Evolutionary conservation across 495 filamentous ascomycete genomes (phyloP).

Genomic region (Neurospora sp.): DNA sequence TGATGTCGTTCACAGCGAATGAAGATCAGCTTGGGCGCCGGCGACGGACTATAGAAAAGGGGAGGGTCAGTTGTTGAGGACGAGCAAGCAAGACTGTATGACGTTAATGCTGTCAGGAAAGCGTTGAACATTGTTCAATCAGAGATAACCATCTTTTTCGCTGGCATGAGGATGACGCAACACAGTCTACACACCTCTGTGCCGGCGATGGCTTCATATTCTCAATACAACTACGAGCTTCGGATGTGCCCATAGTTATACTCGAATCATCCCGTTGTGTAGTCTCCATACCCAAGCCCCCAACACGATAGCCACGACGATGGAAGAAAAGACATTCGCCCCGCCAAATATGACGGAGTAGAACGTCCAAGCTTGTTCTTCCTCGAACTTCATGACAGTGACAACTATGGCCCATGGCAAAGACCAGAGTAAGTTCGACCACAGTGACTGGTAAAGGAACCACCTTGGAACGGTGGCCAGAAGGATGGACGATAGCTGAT

Average conservation of each 20-base stretch:
- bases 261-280: neutral
- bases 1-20: neutral
- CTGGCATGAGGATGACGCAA: neutral
- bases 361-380: constrained; percentile 55
- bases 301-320: constrained; percentile 42
- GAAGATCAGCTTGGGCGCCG: neutral
- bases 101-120: neutral
- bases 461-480: constrained; percentile 55
- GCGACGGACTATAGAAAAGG: neutral
- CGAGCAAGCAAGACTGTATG: neutral
- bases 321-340: constrained; percentile 55
- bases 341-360: constrained; percentile 62
- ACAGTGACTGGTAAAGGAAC: constrained; percentile 58
- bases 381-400: constrained; percentile 35
- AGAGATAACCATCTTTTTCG: neutral
- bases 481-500: constrained; percentile 55
- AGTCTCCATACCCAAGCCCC: constrained; percentile 44
- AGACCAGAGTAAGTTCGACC: constrained; percentile 56
- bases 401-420: constrained; percentile 62
- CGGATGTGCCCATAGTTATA: neutral
- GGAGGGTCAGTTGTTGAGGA: neutral
- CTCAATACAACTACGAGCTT: neutral
- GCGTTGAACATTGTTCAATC: neutral
- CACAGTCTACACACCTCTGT: neutral
- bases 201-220: neutral